Evolutionary conservation across 2,329 filamentous ascomycete genomes (phyloP).

Genomic region (Tympanopsis confertula): DNA sequence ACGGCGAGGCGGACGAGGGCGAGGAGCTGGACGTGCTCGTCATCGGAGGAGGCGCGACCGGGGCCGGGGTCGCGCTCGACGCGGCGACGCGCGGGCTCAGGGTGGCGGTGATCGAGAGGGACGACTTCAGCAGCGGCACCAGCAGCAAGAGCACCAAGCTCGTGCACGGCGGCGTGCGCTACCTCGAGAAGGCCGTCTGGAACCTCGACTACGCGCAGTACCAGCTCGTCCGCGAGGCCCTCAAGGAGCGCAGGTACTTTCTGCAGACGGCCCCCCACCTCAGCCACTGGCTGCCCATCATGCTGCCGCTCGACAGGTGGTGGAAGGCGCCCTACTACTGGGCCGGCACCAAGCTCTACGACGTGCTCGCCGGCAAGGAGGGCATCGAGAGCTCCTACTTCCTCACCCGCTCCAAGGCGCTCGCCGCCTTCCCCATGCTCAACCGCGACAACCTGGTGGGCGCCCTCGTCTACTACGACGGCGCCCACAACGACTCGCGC

Average conservation of each 20-base stretch:
- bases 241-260: constrained; percentile 67
- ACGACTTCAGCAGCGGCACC: constrained; percentile 64
- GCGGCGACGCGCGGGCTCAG: constrained; percentile 60
- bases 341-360: constrained; percentile 71
- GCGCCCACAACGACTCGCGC: constrained; percentile 80
- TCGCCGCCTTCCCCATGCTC: constrained; percentile 81
- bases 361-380: constrained; percentile 73
- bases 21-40: constrained; percentile 58
- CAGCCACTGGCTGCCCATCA: constrained; percentile 64
- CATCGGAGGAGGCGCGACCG: constrained; percentile 62
- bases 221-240: constrained; percentile 58
- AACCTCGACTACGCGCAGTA: constrained; percentile 67
- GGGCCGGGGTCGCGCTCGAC: constrained; percentile 60
- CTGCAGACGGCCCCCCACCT: constrained; percentile 65
- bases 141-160: constrained; percentile 69
- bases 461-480: constrained; percentile 82
- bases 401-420: constrained; percentile 71
- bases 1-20: constrained; percentile 27
- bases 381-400: constrained; percentile 86
- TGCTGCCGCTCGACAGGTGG: constrained; percentile 65
- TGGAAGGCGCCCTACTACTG: constrained; percentile 71
- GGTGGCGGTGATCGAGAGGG: constrained; percentile 60
- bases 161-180: constrained; percentile 66
- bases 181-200: constrained; percentile 66
- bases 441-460: constrained; percentile 70